These are phyloP conservation scores for Candida glaebosa DNA, from an alignment of 805 yeast species.

Conservation along the genomic window DNA sequence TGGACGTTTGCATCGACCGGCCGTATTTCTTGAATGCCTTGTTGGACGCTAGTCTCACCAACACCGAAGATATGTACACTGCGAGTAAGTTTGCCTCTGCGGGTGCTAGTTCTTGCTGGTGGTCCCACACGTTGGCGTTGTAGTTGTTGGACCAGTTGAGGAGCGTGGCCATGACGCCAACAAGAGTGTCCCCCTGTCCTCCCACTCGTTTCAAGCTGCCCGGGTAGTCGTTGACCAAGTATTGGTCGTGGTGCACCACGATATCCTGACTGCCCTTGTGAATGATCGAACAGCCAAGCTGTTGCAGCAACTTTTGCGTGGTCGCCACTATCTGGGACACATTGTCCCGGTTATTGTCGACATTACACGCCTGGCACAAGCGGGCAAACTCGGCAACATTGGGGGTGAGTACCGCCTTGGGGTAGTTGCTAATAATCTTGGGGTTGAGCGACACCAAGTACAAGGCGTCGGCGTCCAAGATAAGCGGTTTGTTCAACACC, in stretches of 20 bases:
- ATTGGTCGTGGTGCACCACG: constrained; percentile 44
- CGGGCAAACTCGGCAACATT: constrained; percentile 82
- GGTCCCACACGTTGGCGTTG: constrained; percentile 55
- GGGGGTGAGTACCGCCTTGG: constrained; percentile 77
- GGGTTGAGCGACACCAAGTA: constrained; percentile 61
- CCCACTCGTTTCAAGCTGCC: constrained; percentile 86
- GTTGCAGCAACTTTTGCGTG: constrained; percentile 42
- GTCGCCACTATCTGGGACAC: constrained; percentile 20
- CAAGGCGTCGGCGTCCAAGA: constrained; percentile 89
- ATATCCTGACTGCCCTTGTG: constrained; percentile 71
- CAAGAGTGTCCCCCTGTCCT: constrained; percentile 93
- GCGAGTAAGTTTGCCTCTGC: constrained; percentile 45
- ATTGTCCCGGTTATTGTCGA: constrained; percentile 22
- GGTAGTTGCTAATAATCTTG: constrained; percentile 48
- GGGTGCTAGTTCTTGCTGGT: constrained; percentile 20
- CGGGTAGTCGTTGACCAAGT: constrained; percentile 39
- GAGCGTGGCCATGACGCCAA: constrained; percentile 82
- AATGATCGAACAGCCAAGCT: constrained; percentile 55
- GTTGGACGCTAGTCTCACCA: constrained; percentile 63
- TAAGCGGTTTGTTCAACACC: constrained; percentile 59
- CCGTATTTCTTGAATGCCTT: constrained; percentile 64
- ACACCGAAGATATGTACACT: constrained; percentile 65
- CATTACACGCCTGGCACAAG: constrained; percentile 48
- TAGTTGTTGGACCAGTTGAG: constrained; percentile 76
- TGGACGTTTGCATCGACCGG: constrained; percentile 82